Percentiles rank a stretch among this genome's conserved stretches.
Evolutionary conservation across 2,329 filamentous ascomycete genomes (phyloP).

Genomic region (Hypoxylon sp.): DNA sequence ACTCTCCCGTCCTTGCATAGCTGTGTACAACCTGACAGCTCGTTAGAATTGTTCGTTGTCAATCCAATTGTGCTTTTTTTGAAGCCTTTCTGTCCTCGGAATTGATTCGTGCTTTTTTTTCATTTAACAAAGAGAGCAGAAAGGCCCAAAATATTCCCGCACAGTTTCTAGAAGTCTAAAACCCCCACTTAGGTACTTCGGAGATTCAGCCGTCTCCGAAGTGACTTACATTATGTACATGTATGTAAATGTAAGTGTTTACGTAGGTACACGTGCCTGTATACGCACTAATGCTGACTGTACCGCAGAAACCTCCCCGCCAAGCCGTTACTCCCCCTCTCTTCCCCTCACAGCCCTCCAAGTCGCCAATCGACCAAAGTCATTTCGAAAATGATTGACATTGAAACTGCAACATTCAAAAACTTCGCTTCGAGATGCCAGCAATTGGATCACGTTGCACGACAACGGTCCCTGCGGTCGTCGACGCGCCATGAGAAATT

Average conservation of each 20-base stretch:
- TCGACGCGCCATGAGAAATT: conserved; percentile 45
- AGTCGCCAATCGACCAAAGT: conserved; percentile 7
- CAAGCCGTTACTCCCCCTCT: background rate
- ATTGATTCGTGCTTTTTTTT: conserved; percentile 2
- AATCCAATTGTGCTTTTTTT: conserved; percentile 19
- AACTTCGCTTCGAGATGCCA: conserved; percentile 32
- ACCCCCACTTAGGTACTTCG: background rate
- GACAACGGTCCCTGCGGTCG: conserved; percentile 27
- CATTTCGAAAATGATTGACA: conserved; percentile 27
- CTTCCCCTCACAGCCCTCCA: background rate
- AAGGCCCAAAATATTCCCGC: too few species aligned
- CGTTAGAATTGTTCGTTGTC: conserved; percentile 18
- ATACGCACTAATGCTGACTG: background rate
- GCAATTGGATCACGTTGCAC: conserved; percentile 40
- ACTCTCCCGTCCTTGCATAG: conserved; percentile 20
- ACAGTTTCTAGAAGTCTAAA: background rate
- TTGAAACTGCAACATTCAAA: conserved; percentile 29
- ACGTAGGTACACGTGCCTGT: background rate
- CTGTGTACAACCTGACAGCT: conserved; percentile 20
- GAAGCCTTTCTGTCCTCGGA: conserved; percentile 3
- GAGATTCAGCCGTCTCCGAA: background rate
- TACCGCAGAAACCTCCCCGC: conserved; percentile 5
- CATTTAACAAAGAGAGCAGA: background rate
- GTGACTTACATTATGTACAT: conserved; percentile 2
- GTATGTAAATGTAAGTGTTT: background rate